Base-by-base conservation (phyloP, 768 basidiomycete genomes). In the Pholiota molesta region DNA sequence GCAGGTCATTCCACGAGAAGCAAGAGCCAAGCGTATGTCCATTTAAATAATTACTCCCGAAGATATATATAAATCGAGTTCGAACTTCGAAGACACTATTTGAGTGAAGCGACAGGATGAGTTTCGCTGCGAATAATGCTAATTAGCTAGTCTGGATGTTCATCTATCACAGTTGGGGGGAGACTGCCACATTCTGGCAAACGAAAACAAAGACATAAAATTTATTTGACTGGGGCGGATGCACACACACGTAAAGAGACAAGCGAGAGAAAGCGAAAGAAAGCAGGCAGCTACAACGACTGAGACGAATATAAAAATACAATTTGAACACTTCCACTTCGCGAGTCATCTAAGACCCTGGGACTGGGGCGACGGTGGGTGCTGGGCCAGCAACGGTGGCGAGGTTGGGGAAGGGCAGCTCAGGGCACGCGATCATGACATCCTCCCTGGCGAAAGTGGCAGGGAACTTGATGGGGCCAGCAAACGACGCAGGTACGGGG, bases 391-490 rank as follows among this genome's bases (percentile, higher is more conserved):
- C 45, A 21, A 47, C 44, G 44, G 57, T 58, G 19, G 57, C 14
- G 26, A 58, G 57, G 23, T 19, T 19, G 10, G 57, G 57, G 57
- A 58, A 58, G 4, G 57, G 28, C 8, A 16, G 17, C 13, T 26
- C 26, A 2, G 40, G 21, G 55, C 55, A 57, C 19, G 64, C 61
- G 39, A 65, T 53, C 17, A 65, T 59, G 23, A 67, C 62, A 39
- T 67, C 59, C 9, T 49, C 52, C 29, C 60, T 51, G 7, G 57
- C 45, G 63, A 71, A 67, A 14, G 44, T 60, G 19, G 62, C 61
- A 3, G 70, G 68, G 61, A 62, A 69, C 59, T 59, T 64, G 59
- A 69, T 63, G 14, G 62, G 52, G 33, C 61, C 52, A 37, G 57
- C 5, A 40, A 68, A 61, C 6, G 64, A 16, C 14, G 39, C 26